Base-by-base conservation (phyloP, 1,139 yeast species). In the Protomyces arabidopsidicola region DNA sequence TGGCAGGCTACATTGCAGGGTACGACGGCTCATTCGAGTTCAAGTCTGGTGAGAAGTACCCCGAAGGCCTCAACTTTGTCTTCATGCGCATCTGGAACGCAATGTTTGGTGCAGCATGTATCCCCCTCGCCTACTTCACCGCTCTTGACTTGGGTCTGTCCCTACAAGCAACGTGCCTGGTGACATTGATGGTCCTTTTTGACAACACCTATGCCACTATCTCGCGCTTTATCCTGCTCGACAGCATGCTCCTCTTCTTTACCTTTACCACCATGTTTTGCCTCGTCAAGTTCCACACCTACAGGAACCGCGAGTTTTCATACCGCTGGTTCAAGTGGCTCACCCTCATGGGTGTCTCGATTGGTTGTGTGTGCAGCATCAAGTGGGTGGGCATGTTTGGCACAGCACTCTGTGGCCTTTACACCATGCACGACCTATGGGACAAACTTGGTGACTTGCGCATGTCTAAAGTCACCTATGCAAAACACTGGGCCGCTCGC, bases 251-350 rank as follows among this genome's bases (percentile, higher is more conserved):
- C 67, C 82, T 91, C 70, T 88, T 90, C 73, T 95, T 93, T 80
- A 93, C 98, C 27, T 90, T 89, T 56, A 79, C 91, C 12, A 88
- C 97, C 2, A 82, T 90, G 67, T 86, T 82, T 73, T 84, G 90
- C 68, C 85, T 91, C 73, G 83, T 85, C 66, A 82, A 86, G 75
- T 93, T 89, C 79, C 93, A 91, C 77, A 84, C 82, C 71, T 81
- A 83, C 72, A 90, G 90, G 76, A 75, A 76, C 60, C 73, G 73
- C 58, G 81, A 85, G 35, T 95, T 95, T 73, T 72, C 87, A 27
- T 78, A 85, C 71, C 85, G 87, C 74, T 95, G 99, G 98, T 90
- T 96, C 95, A 86, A 86, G 74, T 91, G 98, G 97, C 76, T 93
- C 72, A 60, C 81, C 3, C 70, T 86, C 18, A 84, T 95, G 1